A percentile compares a stretch with the other conserved stretches of the same genome.
phyloP scores from a whole-genome alignment of 768 basidiomycete genomes.

The Suillus subalutaceus region DNA sequence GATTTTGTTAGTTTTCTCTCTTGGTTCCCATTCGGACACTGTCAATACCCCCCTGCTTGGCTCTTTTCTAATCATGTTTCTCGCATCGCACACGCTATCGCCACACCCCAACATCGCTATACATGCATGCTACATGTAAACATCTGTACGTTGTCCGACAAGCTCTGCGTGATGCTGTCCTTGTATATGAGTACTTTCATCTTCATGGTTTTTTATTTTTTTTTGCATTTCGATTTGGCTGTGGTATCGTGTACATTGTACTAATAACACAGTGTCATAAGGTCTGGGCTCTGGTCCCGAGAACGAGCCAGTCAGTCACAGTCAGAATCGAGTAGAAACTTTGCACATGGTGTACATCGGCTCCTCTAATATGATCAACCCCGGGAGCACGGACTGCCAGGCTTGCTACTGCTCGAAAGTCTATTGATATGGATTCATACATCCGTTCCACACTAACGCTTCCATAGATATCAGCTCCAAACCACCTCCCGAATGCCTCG shows the following conservation, averaged over 20 bases:
- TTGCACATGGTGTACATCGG: not conserved
- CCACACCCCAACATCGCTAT: not conserved
- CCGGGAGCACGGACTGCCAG: conserved; percentile 38
- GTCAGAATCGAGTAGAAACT: not conserved
- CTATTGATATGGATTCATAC: conserved; percentile 90
- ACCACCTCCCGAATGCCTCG: conserved; percentile 93
- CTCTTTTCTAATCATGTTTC: not conserved
- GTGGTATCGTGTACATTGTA: conserved; percentile 3
- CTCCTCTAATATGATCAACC: not conserved
- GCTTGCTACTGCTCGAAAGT: conserved; percentile 80
- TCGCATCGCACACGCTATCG: conserved; percentile 3
- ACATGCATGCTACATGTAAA: conserved; percentile 5
- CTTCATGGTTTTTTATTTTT: not conserved
- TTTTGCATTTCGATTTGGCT: not conserved
- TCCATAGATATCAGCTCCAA: conserved; percentile 92
- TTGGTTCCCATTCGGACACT: conserved; percentile 6
- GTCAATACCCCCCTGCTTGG: not conserved
- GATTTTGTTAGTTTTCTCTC: not conserved
- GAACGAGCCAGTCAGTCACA: not conserved
- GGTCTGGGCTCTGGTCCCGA: not conserved
- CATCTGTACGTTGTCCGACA: not conserved
- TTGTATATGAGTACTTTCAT: not conserved
- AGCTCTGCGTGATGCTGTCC: too few species aligned
- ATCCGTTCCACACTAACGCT: conserved; percentile 85
- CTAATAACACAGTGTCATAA: conserved; percentile 8